Evolutionary conservation across 306 rosid genomes (phyloP), one percentile per base, ranked within the genome.

Genomic region (Casuarina glauca): DNA sequence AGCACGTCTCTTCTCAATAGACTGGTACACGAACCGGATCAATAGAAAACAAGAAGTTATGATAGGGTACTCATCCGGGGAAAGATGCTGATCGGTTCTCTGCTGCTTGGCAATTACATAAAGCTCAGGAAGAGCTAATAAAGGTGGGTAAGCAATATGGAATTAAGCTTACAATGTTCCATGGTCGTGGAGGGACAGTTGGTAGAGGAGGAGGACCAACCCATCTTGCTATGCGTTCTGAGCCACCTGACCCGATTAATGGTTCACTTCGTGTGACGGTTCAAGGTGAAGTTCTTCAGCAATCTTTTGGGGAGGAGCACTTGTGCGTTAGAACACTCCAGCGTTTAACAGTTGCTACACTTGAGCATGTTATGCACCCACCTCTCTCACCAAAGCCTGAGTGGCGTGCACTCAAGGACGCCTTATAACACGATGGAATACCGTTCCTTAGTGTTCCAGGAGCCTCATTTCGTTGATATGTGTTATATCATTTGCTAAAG

Each of bases 151-250:
- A 95, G 83, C 63, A 90, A 68, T 91, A 13, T 53, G 97, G 98
- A 46, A 85, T 95, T 51, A 96, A 96, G 90, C 86, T 96, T 20
- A 90, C 96, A 7, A 93, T 95, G 99, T 95, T 95, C 79, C 99
- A 95, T 26, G 32, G 32, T 26, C 32, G 32, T 26, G 32, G 32
- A 26, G 98, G 99, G 77, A 96, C 99, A n/a, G 98, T 96, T 74
- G 99, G 99, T 54, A 86, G 99, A 83, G 99, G 99, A 86, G 99
- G 99, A 1, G 99, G 99, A 0, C 99, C 99, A 4, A 96, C 98
- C 58, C 99, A 96, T 77, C 97, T 96, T 70, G 98, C 99, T 74
- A 93, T 96, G 81, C 84, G 93, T 80, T 96, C 99, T 73, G 98
- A 96, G 89, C 98, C 99, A n/a, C 99, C 96, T 26, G 32, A 26